Evolutionary conservation across 163 green algal species (phyloP).

Genomic region (Scenedesmus sp.): DNA sequence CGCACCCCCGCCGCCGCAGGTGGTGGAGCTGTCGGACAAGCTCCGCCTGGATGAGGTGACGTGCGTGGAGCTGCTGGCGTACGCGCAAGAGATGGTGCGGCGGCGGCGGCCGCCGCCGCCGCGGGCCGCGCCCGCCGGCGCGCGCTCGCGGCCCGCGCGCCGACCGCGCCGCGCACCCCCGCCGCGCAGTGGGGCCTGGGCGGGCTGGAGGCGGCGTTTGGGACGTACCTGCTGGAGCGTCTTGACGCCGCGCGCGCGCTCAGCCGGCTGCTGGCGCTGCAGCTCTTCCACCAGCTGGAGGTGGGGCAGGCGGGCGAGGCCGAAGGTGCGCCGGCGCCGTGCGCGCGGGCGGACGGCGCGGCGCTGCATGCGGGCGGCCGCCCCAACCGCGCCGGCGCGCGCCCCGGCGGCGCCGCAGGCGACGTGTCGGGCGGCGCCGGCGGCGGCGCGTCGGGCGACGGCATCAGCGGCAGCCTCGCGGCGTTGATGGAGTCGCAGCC

Average conservation of each 20-base stretch:
- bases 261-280: slow-evolving; percentile 62
- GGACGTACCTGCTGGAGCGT: slow-evolving; percentile 76
- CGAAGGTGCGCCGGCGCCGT: slow-evolving; percentile 29
- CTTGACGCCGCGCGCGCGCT: slow-evolving; percentile 60
- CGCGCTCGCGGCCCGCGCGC: no score
- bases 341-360: no score
- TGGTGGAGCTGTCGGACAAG: slow-evolving; percentile 70
- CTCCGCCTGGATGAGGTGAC: slow-evolving; percentile 75
- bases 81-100: slow-evolving; percentile 37
- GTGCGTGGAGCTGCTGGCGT: slow-evolving; percentile 66
- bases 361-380: not conserved
- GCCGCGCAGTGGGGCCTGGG: slow-evolving; percentile 61
- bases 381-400: no score
- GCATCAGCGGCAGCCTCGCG: not conserved
- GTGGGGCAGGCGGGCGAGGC: not conserved
- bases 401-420: no score
- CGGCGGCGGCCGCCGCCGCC: no score
- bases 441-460: slow-evolving; percentile 4
- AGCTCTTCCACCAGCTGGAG: slow-evolving; percentile 46
- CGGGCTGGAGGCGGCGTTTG: slow-evolving; percentile 65
- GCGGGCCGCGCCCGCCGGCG: no score
- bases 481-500: slow-evolving; percentile 26
- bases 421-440: no score
- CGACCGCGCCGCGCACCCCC: no score
- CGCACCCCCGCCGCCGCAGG: slow-evolving; percentile 46